A percentile compares a stretch with the other conserved stretches of the same genome.
Conservation (phyloP, 352 stramenopile genomes). For the Plasmopara muralis region DNA sequence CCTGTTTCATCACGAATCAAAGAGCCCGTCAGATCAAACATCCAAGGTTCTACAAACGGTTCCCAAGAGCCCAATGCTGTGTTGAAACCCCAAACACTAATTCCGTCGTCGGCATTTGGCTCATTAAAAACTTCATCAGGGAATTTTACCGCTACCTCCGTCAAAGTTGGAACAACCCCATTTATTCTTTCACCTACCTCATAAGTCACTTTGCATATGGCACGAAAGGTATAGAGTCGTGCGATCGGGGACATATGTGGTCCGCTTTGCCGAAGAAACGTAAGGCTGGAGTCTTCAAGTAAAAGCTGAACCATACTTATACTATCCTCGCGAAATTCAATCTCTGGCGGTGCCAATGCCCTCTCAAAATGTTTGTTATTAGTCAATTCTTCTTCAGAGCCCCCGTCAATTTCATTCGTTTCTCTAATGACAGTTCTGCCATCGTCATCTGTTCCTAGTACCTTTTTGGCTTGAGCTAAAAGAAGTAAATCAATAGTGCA, state of each 20-base stretch:
- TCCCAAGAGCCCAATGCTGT: conserved; percentile 68
- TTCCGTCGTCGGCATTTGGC: conserved; percentile 54
- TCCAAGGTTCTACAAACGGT: conserved; percentile 72
- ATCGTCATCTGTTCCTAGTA: conserved; percentile 19
- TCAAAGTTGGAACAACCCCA: conserved; percentile 12
- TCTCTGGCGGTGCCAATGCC: conserved; percentile 5
- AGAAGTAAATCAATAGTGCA: conserved; percentile 51
- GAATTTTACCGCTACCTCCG: conserved; percentile 48
- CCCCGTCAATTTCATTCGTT: conserved; percentile 1
- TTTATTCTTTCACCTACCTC: conserved; percentile 26
- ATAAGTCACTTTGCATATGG: conserved; percentile 55
- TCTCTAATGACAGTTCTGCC: conserved; percentile 4
- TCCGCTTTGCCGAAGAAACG: conserved; percentile 65
- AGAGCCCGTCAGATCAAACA: conserved; percentile 40
- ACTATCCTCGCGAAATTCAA: conserved; percentile 17
- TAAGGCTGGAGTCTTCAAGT: conserved; percentile 61
- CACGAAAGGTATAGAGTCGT: conserved; percentile 53
- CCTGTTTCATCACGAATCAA: conserved; percentile 35
- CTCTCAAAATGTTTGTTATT: not conserved
- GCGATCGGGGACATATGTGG: conserved; percentile 66
- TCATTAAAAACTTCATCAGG: conserved; percentile 44
- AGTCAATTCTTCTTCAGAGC: conserved; percentile 4
- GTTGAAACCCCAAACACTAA: conserved; percentile 79
- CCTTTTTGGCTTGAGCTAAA: conserved; percentile 20
- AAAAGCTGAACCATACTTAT: conserved; percentile 41